Evolutionary conservation across 441 rosid species (phyloP), one percentile per base, ranked within the genome.

Genomic region (Gossypium davidsonii): DNA sequence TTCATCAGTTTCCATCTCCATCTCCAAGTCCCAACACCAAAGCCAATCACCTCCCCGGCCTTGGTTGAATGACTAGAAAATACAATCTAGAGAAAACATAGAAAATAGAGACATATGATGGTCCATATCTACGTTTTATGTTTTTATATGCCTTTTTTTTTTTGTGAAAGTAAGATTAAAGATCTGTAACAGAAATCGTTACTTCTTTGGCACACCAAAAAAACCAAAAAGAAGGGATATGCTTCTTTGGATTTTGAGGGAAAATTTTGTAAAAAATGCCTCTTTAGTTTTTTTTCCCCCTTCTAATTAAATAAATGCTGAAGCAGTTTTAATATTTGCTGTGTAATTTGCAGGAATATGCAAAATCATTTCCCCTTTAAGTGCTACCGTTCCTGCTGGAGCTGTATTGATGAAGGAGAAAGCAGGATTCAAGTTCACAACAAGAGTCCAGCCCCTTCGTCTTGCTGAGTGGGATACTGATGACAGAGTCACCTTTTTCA

Each of bases 371-470:
- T 93, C 92, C 69, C 99, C 99, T 64, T 44, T 91, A 76, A 87
- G 81, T 79, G 91, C 97, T 67, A 85, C 94, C 71, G 94, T 86
- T 80, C 97, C 99, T 71, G 99, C 98, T 48, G 99, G 99, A 37
- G 81, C 83, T 76, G 99, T 93, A 67, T 78, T 96, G 79, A 88
- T 80, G 88, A 89, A 84, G 82, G 97, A 96, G 84, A 88, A 88
- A 78, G 81, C 86, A 73, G 93, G 96, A 67, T 96, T 96, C 77
- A 96, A 90, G 84, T 96, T 96, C 83, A 90, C 97, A 56, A 93
- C 99, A 58, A 89, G 98, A 77, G 94, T 96, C 70, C 99, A 96
- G 70, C 99, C 99, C 31, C 96, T 96, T 79, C 97, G 99, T 75
- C 94, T 96, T 76, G 97, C 99, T 56, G 96, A 89, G 78, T 96